phyloP scores from a whole-genome alignment of 2,329 filamentous ascomycete species.

The Fusarium vanettenii region DNA sequence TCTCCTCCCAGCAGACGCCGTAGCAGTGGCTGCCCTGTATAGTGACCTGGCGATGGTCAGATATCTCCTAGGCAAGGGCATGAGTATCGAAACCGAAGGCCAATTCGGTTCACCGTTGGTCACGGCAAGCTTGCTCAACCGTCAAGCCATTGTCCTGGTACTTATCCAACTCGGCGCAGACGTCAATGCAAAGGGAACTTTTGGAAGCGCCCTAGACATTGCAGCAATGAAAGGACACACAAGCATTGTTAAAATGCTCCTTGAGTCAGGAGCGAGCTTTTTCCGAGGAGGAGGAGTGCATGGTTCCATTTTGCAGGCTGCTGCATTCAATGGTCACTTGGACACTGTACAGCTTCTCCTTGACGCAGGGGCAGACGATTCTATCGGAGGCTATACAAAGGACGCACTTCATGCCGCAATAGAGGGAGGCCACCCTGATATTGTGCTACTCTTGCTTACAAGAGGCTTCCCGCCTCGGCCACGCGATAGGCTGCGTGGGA shows the following conservation, averaged over 20 bases:
- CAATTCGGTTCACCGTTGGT: slow-evolving; percentile 15
- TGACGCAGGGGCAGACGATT: not conserved
- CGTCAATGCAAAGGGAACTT: not conserved
- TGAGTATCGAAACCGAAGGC: slow-evolving; percentile 12
- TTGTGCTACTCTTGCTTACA: slow-evolving; percentile 5
- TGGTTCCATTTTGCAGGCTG: slow-evolving; percentile 4
- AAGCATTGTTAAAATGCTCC: not conserved
- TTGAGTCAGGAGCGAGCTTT: slow-evolving; percentile 2
- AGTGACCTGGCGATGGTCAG: not conserved
- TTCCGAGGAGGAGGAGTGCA: not conserved
- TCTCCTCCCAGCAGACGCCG: not conserved
- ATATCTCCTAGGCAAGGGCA: not conserved
- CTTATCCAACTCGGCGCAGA: slow-evolving; percentile 13
- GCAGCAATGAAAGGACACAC: slow-evolving; percentile 5
- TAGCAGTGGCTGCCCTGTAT: slow-evolving; percentile 1
- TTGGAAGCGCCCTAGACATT: slow-evolving; percentile 8
- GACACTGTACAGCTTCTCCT: not conserved
- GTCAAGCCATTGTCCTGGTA: not conserved
- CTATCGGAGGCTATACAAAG: not conserved
- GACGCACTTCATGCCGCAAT: slow-evolving; percentile 16
- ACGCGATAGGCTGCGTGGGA: not conserved
- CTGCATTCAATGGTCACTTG: slow-evolving; percentile 7
- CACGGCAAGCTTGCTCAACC: slow-evolving; percentile 8
- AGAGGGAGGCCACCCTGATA: slow-evolving; percentile 9
- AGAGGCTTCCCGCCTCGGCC: not conserved